phyloP scores from a whole-genome alignment of 2,329 filamentous ascomycete genomes.

The Xylariaceae sp. region DNA sequence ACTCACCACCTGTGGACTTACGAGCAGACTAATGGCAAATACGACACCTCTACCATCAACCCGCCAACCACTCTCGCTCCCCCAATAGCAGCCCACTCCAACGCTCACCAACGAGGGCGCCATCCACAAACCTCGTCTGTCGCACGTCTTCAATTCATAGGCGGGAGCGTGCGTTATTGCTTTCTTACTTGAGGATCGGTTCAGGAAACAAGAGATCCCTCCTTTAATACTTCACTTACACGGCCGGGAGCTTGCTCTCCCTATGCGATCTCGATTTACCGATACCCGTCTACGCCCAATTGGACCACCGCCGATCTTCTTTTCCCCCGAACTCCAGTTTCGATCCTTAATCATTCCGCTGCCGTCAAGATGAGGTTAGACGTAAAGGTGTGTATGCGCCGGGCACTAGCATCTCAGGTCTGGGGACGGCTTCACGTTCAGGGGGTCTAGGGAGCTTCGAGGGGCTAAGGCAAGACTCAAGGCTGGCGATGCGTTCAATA shows the following conservation, averaged over 20 bases:
- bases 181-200: background rate
- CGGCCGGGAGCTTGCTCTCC: constrained; percentile 7
- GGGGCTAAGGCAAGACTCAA: background rate
- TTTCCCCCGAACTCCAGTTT: background rate
- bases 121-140: background rate
- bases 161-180: background rate
- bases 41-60: constrained; percentile 1
- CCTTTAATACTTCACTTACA: background rate
- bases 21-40: background rate
- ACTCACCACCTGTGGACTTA: constrained; percentile 3
- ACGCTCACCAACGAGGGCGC: constrained; percentile 1
- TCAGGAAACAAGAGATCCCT: background rate
- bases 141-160: background rate
- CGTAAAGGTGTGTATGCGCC: constrained; percentile 27
- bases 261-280: constrained; percentile 11
- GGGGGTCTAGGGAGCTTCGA: background rate
- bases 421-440: background rate
- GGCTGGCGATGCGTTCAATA: background rate
- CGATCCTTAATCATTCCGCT: constrained; percentile 8
- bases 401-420: background rate
- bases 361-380: constrained; percentile 31
- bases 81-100: background rate
- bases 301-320: constrained; percentile 1
- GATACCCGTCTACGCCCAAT: constrained; percentile 10
- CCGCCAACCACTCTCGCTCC: constrained; percentile 4